Evolutionary conservation across 1,284 basidiomycete genomes (phyloP).

Genomic region (Agroathelia rolfsii): DNA sequence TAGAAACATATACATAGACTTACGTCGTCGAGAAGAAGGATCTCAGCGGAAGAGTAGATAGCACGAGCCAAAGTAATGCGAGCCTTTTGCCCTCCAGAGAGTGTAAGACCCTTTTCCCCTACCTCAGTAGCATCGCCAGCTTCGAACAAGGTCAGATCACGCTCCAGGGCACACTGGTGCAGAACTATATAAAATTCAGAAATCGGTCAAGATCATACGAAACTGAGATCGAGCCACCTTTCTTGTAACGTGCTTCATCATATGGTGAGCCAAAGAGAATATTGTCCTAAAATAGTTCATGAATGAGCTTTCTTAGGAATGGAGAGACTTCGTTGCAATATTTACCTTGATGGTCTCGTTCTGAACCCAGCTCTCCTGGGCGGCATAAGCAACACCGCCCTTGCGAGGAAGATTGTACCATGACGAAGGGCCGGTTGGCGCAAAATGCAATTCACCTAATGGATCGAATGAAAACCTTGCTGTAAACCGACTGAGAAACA

Average conservation of each 20-base stretch:
- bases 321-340: not conserved
- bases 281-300: conserved; percentile 29
- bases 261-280: conserved; percentile 43
- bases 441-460: conserved; percentile 20
- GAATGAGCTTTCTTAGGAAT: conserved; percentile 1
- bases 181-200: conserved; percentile 35
- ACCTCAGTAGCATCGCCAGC: conserved; percentile 70
- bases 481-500: conserved; percentile 5
- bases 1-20: conserved; percentile 16
- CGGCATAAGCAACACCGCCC: conserved; percentile 34
- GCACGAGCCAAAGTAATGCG: conserved; percentile 50
- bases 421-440: conserved; percentile 19
- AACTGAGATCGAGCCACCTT: conserved; percentile 17
- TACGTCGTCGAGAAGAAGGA: conserved; percentile 49
- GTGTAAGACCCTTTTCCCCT: conserved; percentile 53
- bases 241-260: conserved; percentile 39
- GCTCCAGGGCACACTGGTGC: conserved; percentile 52
- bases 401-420: conserved; percentile 34
- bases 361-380: conserved; percentile 33
- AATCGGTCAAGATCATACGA: not conserved
- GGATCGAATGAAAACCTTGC: conserved; percentile 6
- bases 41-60: conserved; percentile 41
- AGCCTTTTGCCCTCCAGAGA: conserved; percentile 41
- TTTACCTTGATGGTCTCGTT: conserved; percentile 32
- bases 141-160: conserved; percentile 56